These are phyloP conservation scores for Datura wrightii DNA, from an alignment of 257 asterid genomes.

Conservation along the genomic window DNA sequence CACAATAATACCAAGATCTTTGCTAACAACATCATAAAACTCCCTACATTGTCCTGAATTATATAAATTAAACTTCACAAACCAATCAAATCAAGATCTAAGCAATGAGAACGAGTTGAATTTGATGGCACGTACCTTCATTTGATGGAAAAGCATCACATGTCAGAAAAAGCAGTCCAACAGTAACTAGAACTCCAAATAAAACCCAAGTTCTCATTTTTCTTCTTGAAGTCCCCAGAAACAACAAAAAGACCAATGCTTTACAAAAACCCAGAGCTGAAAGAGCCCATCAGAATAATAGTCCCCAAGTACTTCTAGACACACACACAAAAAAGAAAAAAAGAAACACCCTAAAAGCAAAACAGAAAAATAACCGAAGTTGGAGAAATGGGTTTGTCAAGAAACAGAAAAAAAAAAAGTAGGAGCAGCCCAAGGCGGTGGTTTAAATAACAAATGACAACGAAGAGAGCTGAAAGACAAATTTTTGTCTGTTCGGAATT, in stretches of 20 bases:
- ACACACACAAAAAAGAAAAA: not conserved
- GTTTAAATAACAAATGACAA: not conserved
- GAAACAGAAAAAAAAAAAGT: constrained; percentile 2
- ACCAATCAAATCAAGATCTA: constrained; percentile 54
- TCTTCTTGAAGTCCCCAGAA: constrained; percentile 28
- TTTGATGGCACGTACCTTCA: constrained; percentile 60
- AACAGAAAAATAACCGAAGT: not conserved
- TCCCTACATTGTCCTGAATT: constrained; percentile 37
- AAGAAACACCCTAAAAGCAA: not conserved
- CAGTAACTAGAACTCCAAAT: constrained; percentile 50
- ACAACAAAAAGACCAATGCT: constrained; percentile 37
- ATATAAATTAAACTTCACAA: constrained; percentile 28
- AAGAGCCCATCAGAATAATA: constrained; percentile 32
- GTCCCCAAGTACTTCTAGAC: not conserved
- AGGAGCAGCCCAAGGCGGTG: not conserved
- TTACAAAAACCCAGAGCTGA: constrained; percentile 21
- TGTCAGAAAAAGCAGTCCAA: constrained; percentile 48
- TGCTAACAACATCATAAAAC: constrained; percentile 25
- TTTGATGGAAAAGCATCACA: constrained; percentile 58
- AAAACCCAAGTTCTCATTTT: constrained; percentile 55
- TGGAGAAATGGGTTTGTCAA: constrained; percentile 37
- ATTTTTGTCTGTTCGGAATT: not conserved
- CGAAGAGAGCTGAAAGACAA: not conserved
- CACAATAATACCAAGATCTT: constrained; percentile 34
- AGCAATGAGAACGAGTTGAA: not conserved